A percentile compares a stretch with the other conserved stretches of the same genome.
Evolutionary conservation across 306 rosid genomes (phyloP).

Genomic region (Castanea mollissima): DNA sequence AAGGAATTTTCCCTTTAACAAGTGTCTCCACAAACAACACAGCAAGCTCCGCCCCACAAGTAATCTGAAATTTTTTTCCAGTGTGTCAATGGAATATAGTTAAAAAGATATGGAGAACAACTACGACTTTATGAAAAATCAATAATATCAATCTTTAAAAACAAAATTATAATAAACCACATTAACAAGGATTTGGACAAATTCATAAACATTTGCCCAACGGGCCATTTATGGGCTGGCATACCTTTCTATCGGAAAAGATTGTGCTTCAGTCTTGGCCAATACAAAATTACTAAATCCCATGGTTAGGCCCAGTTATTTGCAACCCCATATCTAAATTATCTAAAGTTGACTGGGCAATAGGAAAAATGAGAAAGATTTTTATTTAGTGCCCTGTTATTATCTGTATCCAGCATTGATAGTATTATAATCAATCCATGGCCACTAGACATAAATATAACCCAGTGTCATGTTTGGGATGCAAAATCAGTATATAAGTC

Average conservation of each 20-base stretch:
- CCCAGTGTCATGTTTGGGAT: background rate
- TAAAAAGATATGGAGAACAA: constrained; percentile 10
- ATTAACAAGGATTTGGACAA: background rate
- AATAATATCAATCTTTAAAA: background rate
- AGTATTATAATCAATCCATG: background rate
- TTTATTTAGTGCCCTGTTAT: background rate
- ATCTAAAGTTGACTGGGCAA: background rate
- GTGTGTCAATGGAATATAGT: background rate
- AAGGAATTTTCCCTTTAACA: constrained; percentile 75
- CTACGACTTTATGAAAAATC: constrained; percentile 6
- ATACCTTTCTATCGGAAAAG: background rate
- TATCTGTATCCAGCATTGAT: background rate
- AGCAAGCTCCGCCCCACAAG: constrained; percentile 97
- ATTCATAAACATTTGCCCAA: background rate
- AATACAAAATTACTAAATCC: constrained; percentile 13
- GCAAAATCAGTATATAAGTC: background rate
- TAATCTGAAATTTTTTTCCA: constrained; percentile 55
- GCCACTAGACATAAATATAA: background rate
- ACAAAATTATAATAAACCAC: background rate
- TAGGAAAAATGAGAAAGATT: background rate
- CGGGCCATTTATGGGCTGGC: background rate
- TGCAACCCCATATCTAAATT: constrained; percentile 5
- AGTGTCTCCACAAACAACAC: constrained; percentile 81
- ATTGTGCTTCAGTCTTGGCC: background rate
- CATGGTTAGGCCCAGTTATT: constrained; percentile 5